Evolutionary conservation across 2,329 filamentous ascomycete species (phyloP), one percentile per base, ranked within the genome.

Genomic region (Helotiales sp.): DNA sequence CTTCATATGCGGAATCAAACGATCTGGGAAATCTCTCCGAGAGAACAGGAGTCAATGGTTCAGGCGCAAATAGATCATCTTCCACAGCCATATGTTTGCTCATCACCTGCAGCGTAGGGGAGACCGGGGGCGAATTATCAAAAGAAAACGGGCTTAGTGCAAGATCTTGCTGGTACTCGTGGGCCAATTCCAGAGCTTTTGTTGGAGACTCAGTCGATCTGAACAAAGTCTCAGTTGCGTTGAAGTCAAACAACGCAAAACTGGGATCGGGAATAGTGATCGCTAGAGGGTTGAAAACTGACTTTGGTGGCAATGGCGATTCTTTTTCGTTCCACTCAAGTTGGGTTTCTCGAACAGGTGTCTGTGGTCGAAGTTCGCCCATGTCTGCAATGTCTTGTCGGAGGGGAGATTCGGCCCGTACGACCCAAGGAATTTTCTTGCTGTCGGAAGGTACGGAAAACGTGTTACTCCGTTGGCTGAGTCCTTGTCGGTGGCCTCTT

Each of bases 81-180:
- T 86, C 82, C 11, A 80, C 66, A 11, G 83, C 83, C 7, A 81
- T 82, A 30, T 80, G 75, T 68, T 85, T 86, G 59, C 83, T 85
- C 0, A 82, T 83, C 1, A 79, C 79, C 70, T 83, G 76, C 43
- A 84, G 73, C 24, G 75, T 71, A 2, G 77, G 78, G n/a, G 76
- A 77, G 11, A 64, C 50, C 1, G 75, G 72, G 22, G 75, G 71
- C 6, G 75, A 74, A 20, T 74, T 72, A 13, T 77, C 73, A 37
- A 82, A 71, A 0, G 77, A 78, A 61, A 81, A 78, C 2, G 79
- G 78, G 49, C 75, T 79, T 30, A 78, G 30, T 30, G 71, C 66
- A 37, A 75, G 32, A 49, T 74, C 72, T 66, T 73, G 69, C 50
- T 68, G 69, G 47, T 73, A 73, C 13, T 75, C 70, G 8, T 71